phyloP scores from a whole-genome alignment of 257 asterid species.

The Henckelia pumila region DNA sequence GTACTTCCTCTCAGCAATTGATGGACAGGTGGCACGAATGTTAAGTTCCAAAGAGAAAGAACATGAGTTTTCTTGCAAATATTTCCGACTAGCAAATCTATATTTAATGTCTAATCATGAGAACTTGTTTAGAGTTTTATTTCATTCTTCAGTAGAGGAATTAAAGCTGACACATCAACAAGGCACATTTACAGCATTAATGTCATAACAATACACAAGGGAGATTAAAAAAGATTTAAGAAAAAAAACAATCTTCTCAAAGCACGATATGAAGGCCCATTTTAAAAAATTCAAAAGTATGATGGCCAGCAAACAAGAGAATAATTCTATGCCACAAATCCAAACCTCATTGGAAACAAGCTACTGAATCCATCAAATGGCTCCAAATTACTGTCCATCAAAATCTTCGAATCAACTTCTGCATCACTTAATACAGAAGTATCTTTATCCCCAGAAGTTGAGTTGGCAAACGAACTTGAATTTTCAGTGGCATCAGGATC shows the following conservation, averaged over 20 bases:
- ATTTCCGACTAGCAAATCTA: too few relatives aligned
- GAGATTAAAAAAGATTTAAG: too few relatives aligned
- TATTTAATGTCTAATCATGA: neutral
- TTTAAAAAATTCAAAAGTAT: neutral
- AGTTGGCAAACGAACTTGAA: constrained; percentile 81
- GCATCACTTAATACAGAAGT: constrained; percentile 67
- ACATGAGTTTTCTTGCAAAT: too few relatives aligned
- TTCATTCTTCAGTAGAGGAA: neutral
- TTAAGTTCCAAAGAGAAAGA: neutral
- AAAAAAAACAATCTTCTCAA: neutral
- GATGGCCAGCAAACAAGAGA: neutral
- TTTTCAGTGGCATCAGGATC: constrained; percentile 86
- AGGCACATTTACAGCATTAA: neutral
- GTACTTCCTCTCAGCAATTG: neutral
- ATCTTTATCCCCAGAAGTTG: constrained; percentile 59
- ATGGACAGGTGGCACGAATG: neutral
- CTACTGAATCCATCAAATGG: constrained; percentile 61
- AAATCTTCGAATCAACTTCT: constrained; percentile 74
- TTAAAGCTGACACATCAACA: neutral
- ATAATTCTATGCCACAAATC: constrained; percentile 5
- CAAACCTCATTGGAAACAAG: constrained; percentile 69
- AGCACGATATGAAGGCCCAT: neutral
- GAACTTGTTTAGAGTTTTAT: neutral
- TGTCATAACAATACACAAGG: neutral
- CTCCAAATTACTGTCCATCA: constrained; percentile 46